phyloP scores from a whole-genome alignment of 2,329 filamentous ascomycete species.

The Penicillium sp. region DNA sequence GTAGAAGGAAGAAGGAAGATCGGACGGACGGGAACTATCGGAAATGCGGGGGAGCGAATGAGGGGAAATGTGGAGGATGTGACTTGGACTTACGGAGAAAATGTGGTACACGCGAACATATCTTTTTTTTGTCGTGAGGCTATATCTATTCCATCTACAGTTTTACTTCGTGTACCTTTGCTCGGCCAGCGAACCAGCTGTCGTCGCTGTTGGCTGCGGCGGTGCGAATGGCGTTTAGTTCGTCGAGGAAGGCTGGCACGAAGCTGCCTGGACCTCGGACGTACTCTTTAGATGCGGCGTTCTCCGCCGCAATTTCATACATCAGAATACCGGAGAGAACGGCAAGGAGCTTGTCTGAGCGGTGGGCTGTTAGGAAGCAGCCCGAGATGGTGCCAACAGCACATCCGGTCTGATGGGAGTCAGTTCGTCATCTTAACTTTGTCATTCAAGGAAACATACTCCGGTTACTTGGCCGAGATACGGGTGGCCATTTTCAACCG shows the following conservation, averaged over 20 bases:
- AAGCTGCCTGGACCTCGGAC: constrained; percentile 81
- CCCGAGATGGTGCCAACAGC: constrained; percentile 76
- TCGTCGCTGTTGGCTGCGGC: constrained; percentile 29
- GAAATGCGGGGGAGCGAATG: constrained; percentile 18
- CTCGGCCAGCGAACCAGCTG: constrained; percentile 34
- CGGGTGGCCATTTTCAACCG: constrained; percentile 70
- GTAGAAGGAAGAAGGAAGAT: background rate
- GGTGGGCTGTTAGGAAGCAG: constrained; percentile 62
- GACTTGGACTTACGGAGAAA: too few relatives aligned
- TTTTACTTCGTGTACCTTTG: constrained; percentile 32
- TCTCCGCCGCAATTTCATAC: constrained; percentile 72
- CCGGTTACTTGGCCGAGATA: constrained; percentile 44
- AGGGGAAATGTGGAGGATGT: constrained; percentile 6
- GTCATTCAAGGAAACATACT: constrained; percentile 23
- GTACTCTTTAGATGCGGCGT: constrained; percentile 51
- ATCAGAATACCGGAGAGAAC: constrained; percentile 66
- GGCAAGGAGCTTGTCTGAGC: constrained; percentile 62
- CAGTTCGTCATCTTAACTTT: constrained; percentile 1
- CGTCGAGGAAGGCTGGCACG: constrained; percentile 77
- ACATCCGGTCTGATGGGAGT: constrained; percentile 59
- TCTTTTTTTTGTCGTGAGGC: too few relatives aligned
- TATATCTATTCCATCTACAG: constrained; percentile 14
- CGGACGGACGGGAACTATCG: constrained; percentile 3
- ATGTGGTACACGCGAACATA: too few relatives aligned
- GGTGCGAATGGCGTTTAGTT: constrained; percentile 46